Percentiles rank a stretch among this genome's conserved stretches.
These are phyloP conservation scores for Rasamsonia emersonii DNA, from an alignment of 2,329 filamentous ascomycete genomes.

Conservation along the genomic window DNA sequence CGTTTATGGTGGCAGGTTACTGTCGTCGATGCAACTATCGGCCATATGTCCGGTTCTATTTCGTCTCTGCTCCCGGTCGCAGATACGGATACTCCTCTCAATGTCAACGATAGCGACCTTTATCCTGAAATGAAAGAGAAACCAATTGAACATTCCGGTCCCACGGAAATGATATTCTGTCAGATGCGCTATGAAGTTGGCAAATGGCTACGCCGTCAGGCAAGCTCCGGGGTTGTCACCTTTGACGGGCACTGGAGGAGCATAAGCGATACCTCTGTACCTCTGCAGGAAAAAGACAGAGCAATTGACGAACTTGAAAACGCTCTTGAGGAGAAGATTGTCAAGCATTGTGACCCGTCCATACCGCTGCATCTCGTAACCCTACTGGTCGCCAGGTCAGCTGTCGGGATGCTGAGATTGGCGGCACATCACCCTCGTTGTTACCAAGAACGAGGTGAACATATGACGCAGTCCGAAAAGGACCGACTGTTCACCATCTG, in stretches of 20 bases:
- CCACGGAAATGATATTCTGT: conserved; percentile 40
- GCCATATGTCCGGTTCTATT: conserved; percentile 49
- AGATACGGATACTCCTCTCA: conserved; percentile 31
- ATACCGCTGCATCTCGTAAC: conserved; percentile 40
- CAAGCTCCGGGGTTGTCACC: conserved; percentile 7
- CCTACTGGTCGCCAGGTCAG: conserved; percentile 35
- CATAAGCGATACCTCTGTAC: conserved; percentile 12
- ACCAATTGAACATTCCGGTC: conserved; percentile 32
- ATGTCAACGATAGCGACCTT: conserved; percentile 32
- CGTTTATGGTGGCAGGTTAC: conserved; percentile 60
- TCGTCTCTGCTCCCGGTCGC: conserved; percentile 41
- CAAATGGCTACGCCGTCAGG: conserved; percentile 17
- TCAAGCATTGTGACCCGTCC: conserved; percentile 28
- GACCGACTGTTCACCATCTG: conserved; percentile 25
- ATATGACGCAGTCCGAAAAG: conserved; percentile 14
- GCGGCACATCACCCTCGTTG: conserved; percentile 38
- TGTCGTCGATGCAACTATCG: conserved; percentile 50
- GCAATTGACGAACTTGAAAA: conserved; percentile 28
- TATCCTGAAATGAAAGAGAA: conserved; percentile 35
- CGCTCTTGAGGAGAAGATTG: conserved; percentile 26
- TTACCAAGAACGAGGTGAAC: conserved; percentile 16
- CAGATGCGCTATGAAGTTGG: conserved; percentile 26
- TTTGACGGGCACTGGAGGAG: conserved; percentile 15
- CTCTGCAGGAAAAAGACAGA: conserved; percentile 15
- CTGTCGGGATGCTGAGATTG: conserved; percentile 36